Base-by-base conservation (phyloP, 2,329 filamentous ascomycete genomes). In the Falciphora oryzae region DNA sequence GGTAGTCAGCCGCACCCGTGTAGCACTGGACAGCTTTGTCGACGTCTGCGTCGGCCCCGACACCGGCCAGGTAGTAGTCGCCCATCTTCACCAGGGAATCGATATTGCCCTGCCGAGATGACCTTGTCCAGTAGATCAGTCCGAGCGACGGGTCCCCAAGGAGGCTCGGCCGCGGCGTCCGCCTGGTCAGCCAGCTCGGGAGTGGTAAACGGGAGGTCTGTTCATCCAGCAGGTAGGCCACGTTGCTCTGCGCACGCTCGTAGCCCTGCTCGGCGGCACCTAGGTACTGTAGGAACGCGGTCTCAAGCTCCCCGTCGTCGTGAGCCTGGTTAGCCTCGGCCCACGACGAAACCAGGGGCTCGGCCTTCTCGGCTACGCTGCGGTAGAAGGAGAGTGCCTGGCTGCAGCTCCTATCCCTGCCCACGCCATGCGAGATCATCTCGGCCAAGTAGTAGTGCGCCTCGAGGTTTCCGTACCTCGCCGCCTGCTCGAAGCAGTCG, bases 61-160 rank as follows among this genome's bases (percentile, higher is more conserved):
- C 85, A 8, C 95, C 95, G 65, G 86, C 78, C 38, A 96, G 87
- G 75, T 99, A 98, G 76, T 98, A 98, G 77, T 99, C 96, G 56
- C 95, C 95, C 90, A 98, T 97, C 78, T 99, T 99, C 69, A 99
- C 91, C 67, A 97, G 83, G 0, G 93, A 91, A 76, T 99, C 95
- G 59, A 96, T 89, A 69, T 99, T 99, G 60, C 89, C 85, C 74
- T 99, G 96, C 69, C 92, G 91, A 2, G 95, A 93, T 13, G 94
- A 97, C 50, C 95, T 88, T 0, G 94, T 97, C 92, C 93, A 99
- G 78, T 97, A 95, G 50, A 96, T 89, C 62, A 99, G 82, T 1
- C 93, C 93, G 3, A 97, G 76, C 6, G 76, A 74, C 1, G 84
- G 78, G 69, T 87, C 83, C 63, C 82, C 75, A 10, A 87, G 75